Evolutionary conservation across 225 moss, liverwort and hornwort genomes (phyloP), one percentile per base, ranked within the genome.

Genomic region (Straminergon stramineum): DNA sequence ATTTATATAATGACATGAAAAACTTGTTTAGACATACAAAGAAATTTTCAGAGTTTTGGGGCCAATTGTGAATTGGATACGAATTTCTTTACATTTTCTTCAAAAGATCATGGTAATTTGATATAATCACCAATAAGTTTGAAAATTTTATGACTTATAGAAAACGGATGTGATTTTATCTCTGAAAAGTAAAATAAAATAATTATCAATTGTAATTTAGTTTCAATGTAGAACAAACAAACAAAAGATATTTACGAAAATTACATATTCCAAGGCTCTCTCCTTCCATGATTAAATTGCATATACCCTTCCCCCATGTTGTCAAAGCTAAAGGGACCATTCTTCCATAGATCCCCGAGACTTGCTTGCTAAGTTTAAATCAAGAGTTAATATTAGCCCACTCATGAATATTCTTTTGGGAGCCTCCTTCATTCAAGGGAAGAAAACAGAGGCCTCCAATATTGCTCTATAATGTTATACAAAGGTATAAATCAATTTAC

Each of bases 381-480:
- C 0, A 22, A 77, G 8, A 53, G 13, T 5, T 34, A 53, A 77
- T 34, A 22, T 53, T 34, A 1, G 14, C 5, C 1, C 1, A 53
- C 1, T 53, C 7, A 14, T 21, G 4, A 53, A 22, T 53, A 20
- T 53, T 51, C 1, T 75, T 1, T 17, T 75, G 13, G 5, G 1
- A 1, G 18, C 19, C 6, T 10, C 17, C 0, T 17, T 75, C 51
- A 6, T 31, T 19, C 2, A 27, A 0, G 1, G 2, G 1, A 41
- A 0, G 1, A 48, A 53, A 52, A 19, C 0, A 2, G 0, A 53
- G 22, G 32, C 13, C 0, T 52, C 4, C 2, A 21, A 76, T 7
- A 76, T 32, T 32, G 3, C 21, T 53, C 13, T 52, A 76, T 21
- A 35, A 53, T 19, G 0, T 75, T 20, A 5, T 32, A 1, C 20